Evolutionary conservation across 2,329 filamentous ascomycete species (phyloP).

Genomic region (Cryphonectria nitschkei): DNA sequence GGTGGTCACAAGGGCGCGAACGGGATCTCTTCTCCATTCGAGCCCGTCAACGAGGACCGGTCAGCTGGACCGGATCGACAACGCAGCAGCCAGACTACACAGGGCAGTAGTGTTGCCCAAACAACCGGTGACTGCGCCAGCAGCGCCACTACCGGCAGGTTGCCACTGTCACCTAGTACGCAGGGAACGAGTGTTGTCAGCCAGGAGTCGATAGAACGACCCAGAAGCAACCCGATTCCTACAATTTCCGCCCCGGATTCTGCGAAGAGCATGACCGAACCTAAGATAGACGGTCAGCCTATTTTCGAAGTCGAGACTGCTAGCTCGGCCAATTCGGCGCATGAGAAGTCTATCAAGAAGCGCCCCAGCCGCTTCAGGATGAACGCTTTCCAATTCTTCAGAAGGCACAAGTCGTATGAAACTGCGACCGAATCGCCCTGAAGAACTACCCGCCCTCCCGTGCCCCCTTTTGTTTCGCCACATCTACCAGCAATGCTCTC

Average conservation of each 20-base stretch:
- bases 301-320: slow-evolving; percentile 43
- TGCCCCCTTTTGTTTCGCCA: not conserved
- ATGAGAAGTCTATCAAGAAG: slow-evolving; percentile 59
- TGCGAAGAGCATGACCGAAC: slow-evolving; percentile 34
- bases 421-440: slow-evolving; percentile 35
- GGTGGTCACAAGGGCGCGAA: slow-evolving; percentile 48
- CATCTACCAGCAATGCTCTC: not conserved
- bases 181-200: slow-evolving; percentile 69
- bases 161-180: slow-evolving; percentile 67
- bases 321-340: slow-evolving; percentile 49
- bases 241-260: slow-evolving; percentile 38
- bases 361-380: slow-evolving; percentile 67
- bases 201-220: slow-evolving; percentile 58
- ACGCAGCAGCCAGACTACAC: slow-evolving; percentile 64
- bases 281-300: slow-evolving; percentile 35
- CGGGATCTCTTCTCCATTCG: slow-evolving; percentile 49
- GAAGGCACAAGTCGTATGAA: slow-evolving; percentile 53
- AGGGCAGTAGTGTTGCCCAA: slow-evolving; percentile 59
- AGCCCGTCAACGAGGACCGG: slow-evolving; percentile 48
- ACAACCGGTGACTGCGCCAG: slow-evolving; percentile 64
- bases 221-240: slow-evolving; percentile 47
- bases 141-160: slow-evolving; percentile 65
- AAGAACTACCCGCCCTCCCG: not conserved
- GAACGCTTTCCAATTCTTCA: slow-evolving; percentile 62
- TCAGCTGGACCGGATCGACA: slow-evolving; percentile 49